Evolutionary conservation across 2,329 filamentous ascomycete genomes (phyloP).

Genomic region (Verticillium longisporum): DNA sequence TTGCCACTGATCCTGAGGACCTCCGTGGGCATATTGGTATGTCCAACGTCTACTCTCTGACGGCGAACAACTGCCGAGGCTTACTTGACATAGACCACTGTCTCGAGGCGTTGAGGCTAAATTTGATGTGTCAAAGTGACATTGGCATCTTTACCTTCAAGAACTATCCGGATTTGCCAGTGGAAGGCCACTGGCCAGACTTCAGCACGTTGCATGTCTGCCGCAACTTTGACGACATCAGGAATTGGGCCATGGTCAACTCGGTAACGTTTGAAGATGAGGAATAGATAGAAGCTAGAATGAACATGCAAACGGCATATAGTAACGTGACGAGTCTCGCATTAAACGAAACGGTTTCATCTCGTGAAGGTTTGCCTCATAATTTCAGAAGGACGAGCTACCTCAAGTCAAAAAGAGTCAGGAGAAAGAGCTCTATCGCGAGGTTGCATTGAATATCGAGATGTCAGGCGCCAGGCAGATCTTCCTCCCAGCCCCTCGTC

Average conservation of each 20-base stretch:
- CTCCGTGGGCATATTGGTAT: slow-evolving; percentile 35
- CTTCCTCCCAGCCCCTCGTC: no score
- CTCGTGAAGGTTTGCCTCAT: not conserved
- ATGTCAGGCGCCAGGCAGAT: no score
- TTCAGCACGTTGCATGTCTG: slow-evolving; percentile 47
- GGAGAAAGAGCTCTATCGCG: no score
- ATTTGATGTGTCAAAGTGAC: slow-evolving; percentile 48
- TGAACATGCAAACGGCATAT: not conserved
- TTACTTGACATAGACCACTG: slow-evolving; percentile 35
- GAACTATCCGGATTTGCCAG: slow-evolving; percentile 35
- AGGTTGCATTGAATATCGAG: no score
- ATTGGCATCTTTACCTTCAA: slow-evolving; percentile 49
- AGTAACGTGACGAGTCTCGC: not conserved
- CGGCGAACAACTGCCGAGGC: not conserved
- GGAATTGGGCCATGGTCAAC: slow-evolving; percentile 44
- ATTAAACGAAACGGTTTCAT: not conserved
- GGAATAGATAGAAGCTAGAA: slow-evolving; percentile 7
- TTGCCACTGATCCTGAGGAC: slow-evolving; percentile 32
- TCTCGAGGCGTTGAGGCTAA: slow-evolving; percentile 44
- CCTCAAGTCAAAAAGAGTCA: no score
- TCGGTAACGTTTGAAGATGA: slow-evolving; percentile 42
- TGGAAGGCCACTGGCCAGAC: slow-evolving; percentile 45
- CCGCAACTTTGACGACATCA: slow-evolving; percentile 44
- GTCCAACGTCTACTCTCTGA: slow-evolving; percentile 8
- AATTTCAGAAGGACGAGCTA: no score